Base-by-base conservation (phyloP, 768 basidiomycete genomes). In the Collybia nuda region DNA sequence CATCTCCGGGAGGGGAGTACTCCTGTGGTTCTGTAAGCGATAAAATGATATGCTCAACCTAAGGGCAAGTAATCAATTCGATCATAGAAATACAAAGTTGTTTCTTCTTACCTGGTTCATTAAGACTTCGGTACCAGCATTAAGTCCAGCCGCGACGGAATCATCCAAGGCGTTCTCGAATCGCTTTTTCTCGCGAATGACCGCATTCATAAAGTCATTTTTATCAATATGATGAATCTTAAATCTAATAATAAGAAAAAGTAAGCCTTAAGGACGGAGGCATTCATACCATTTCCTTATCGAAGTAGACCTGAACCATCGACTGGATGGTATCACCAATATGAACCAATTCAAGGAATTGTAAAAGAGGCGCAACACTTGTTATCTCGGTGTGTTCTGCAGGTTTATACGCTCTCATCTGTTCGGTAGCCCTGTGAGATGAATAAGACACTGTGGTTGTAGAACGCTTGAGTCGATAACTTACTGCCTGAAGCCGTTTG, bases 221-320 rank as follows among this genome's bases (percentile, higher is more conserved):
- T 83, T 81, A 67, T 98, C 94, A 28, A 99, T 95, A 60, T 95
- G 90, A 1, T 78, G 82, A 0, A 88, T 84, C 91, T 93, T 2
- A 37, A 12, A 23, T 40, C n/a, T 29, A 19, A 45, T 48, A 24
- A 24, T 38, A 19, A 24, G 42, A 22, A n/a, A 40, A n/a, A 22
- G 48, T n/a, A 35, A 43, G 52, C 40, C 39, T 40, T 22, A 17
- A 23, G 14, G 38, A 3, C 18, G n/a, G 8, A 38, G n/a, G 15
- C 40, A 53, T 6, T 63, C 85, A 21, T 53, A 90, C 92, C 69
- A 98, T 71, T 60, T 97, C 96, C 62, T 95, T 95, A 63, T 98
- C 97, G 62, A 96, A 99, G 66, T 95, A 99, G 1, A 98, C 97
- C 58, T 99, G 94, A 5, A 97, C 84, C 85, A 98, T 98, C 15